These are phyloP conservation scores for Microdochium trichocladiopsis DNA, from an alignment of 2,329 filamentous ascomycete genomes.

Conservation along the genomic window DNA sequence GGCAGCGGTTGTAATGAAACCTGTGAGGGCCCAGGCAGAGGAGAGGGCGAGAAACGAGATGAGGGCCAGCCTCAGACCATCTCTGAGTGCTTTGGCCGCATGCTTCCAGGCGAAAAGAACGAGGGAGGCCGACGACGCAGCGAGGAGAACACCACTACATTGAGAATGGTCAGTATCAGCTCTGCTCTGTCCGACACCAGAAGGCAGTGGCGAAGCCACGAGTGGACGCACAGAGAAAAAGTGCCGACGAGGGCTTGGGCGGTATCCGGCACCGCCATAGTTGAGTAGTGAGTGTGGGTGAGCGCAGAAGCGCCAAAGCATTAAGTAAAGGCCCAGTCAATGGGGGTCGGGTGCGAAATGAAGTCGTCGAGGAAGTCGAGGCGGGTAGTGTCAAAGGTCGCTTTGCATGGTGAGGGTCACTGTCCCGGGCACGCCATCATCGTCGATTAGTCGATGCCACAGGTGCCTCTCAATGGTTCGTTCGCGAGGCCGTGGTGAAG, in stretches of 20 bases:
- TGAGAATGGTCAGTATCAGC: not conserved
- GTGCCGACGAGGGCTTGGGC: not conserved
- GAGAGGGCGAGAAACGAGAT: conserved; percentile 38
- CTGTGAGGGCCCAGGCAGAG: conserved; percentile 45
- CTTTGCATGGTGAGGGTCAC: not conserved
- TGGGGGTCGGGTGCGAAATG: not conserved
- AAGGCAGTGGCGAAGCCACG: not conserved
- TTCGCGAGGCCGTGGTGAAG: not conserved
- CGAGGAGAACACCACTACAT: not conserved
- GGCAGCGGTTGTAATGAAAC: conserved; percentile 43
- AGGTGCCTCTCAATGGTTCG: not conserved
- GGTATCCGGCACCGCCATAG: not conserved
- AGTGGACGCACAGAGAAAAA: not conserved
- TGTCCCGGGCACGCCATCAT: not conserved
- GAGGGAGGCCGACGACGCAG: not conserved
- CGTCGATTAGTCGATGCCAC: not conserved
- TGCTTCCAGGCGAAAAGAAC: not conserved
- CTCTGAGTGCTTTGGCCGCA: not conserved
- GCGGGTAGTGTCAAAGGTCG: not conserved
- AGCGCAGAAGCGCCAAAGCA: not conserved
- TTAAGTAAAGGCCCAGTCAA: not conserved
- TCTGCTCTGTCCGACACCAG: not conserved
- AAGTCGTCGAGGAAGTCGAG: not conserved
- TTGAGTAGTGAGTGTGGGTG: not conserved
- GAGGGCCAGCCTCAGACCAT: conserved; percentile 1